Evolutionary conservation across 2,329 filamentous ascomycete species (phyloP), one percentile per base, ranked within the genome.

Genomic region (Claviceps sp.): DNA sequence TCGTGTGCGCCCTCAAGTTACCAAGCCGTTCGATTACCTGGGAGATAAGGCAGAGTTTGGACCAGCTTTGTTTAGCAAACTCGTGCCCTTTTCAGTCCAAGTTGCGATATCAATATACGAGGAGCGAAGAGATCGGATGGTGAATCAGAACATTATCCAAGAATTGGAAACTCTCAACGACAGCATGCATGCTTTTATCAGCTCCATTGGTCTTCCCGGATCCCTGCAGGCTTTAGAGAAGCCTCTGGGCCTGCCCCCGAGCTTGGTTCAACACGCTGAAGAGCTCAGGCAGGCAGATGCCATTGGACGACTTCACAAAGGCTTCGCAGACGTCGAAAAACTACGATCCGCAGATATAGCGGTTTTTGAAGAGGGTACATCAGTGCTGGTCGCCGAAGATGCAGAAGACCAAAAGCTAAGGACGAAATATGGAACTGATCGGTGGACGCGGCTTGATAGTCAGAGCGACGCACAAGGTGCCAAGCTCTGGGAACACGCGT

Each of bases 21-120:
- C 83, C 0, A 83, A 89, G 53, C 89, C 90, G 0, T 81, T 87
- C 51, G 82, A 87, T 1, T 82, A 87, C 64, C 75, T 98, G 4
- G 89, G 89, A 2, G 85, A 93, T 13, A 78, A 84, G 45, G 81
- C 81, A 14, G 84, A 90, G 53, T 85, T 96, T 60, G 91, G 93
- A 0, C 82, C 82, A 22, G 87, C 89, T 0, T 70, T 98, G 0
- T 97, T 98, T 64, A 81, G 87, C 2, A 93, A 91, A 60, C 76
- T 98, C 1, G 93, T 98, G 0, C 93, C 93, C 0, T 97, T 96
- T 64, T 89, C 90, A 0, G 93, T 97, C 0, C 93, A 98, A 62
- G 80, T 97, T 48, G 93, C 93, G 7, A 88, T 90, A 1, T 95
- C 89, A 47, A 95, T 97, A 38, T 98, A 98, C 63, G 89, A 89